These are phyloP conservation scores for Saccharomycopsis oosterbeekiorum DNA, from an alignment of 805 yeast genomes.

Conservation along the genomic window DNA sequence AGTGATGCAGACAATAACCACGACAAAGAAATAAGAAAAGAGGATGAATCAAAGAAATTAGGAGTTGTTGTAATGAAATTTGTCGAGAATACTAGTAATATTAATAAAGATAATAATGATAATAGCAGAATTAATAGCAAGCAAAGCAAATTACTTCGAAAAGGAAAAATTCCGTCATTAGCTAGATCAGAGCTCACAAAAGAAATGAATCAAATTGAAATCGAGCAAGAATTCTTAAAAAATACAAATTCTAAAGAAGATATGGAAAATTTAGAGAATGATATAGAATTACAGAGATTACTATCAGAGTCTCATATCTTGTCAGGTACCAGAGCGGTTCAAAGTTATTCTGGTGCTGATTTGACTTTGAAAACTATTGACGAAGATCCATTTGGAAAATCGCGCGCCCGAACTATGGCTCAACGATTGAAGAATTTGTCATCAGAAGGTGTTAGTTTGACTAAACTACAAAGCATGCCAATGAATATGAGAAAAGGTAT, in stretches of 20 bases:
- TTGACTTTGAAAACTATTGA: constrained; percentile 54
- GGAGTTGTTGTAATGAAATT: constrained; percentile 33
- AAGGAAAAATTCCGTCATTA: constrained; percentile 53
- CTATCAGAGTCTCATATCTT: constrained; percentile 62
- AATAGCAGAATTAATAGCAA: constrained; percentile 30
- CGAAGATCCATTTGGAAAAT: constrained; percentile 55
- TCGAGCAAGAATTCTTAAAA: constrained; percentile 20
- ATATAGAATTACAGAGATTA: constrained; percentile 61
- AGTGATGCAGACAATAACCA: constrained; percentile 22
- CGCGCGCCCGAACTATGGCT: constrained; percentile 54
- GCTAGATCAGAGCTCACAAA: constrained; percentile 25
- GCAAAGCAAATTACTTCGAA: constrained; percentile 33
- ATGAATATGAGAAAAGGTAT: constrained; percentile 84
- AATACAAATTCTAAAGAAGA: constrained; percentile 29
- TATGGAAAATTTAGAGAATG: constrained; percentile 53
- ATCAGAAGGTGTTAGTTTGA: constrained; percentile 8
- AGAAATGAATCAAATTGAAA: constrained; percentile 28
- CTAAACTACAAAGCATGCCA: constrained; percentile 67
- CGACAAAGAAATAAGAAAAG: constrained; percentile 5
- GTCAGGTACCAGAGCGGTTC: constrained; percentile 21
- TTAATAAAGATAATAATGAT: neutral
- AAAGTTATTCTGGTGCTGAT: constrained; percentile 51
- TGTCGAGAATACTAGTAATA: neutral
- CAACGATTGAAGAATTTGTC: constrained; percentile 40
- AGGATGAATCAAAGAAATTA: constrained; percentile 1